Percentiles rank a stretch among this genome's conserved stretches.
phyloP scores from a whole-genome alignment of 768 basidiomycete genomes.

The Serendipita vermifera region DNA sequence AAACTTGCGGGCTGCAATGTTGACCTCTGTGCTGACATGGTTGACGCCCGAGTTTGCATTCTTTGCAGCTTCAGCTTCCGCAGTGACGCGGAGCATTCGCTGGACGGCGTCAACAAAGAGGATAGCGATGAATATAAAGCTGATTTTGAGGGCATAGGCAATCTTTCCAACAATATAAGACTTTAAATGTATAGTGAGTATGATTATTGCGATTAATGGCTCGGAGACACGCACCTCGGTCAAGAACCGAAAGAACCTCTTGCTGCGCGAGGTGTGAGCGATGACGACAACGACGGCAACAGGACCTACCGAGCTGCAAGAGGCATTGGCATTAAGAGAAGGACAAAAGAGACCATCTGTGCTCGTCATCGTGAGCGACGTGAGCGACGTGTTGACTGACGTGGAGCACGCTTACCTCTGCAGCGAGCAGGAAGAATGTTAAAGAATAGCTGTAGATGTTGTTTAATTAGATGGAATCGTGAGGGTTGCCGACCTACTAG shows the following conservation, averaged over 20 bases:
- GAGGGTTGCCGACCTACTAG: conserved; percentile 25
- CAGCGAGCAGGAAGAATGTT: conserved; percentile 67
- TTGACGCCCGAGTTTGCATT: conserved; percentile 32
- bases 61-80: conserved; percentile 59
- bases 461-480: conserved; percentile 7
- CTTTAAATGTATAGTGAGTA: not conserved
- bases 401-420: conserved; percentile 37
- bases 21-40: conserved; percentile 72
- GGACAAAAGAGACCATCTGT: not conserved
- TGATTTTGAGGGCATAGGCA: conserved; percentile 85
- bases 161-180: conserved; percentile 65
- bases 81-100: conserved; percentile 72
- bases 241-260: conserved; percentile 57
- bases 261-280: conserved; percentile 28
- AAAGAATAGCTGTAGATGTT: conserved; percentile 48
- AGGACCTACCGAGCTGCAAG: not conserved
- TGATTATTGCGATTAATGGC: conserved; percentile 9
- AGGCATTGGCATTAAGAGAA: not conserved
- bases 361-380: not conserved
- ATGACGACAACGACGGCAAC: conserved; percentile 12
- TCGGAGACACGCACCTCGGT: conserved; percentile 27
- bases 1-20: conserved; percentile 83
- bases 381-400: conserved; percentile 23
- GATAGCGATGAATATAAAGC: conserved; percentile 83
- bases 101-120: conserved; percentile 88